These are phyloP conservation scores for Aspergillus wentii DNA, from an alignment of 495 filamentous ascomycete genomes.

Conservation along the genomic window DNA sequence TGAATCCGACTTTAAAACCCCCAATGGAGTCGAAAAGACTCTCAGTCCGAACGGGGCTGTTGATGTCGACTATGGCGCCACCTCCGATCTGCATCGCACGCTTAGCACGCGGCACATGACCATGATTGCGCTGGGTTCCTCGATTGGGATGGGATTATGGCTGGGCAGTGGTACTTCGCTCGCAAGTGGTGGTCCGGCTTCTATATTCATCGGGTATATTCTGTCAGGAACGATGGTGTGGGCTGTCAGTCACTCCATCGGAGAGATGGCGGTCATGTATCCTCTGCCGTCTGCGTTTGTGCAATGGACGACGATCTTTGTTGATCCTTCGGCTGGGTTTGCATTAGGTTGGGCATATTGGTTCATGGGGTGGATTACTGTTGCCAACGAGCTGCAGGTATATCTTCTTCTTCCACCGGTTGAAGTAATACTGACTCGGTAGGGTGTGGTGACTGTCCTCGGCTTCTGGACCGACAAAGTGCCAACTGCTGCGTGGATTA, in stretches of 20 bases:
- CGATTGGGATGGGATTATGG: slow-evolving; percentile 27
- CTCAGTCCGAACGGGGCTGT: no score
- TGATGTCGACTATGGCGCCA: slow-evolving; percentile 16
- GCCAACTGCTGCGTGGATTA: slow-evolving; percentile 42
- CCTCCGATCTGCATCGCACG: slow-evolving; percentile 21
- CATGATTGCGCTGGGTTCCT: slow-evolving; percentile 29
- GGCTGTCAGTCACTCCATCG: slow-evolving; percentile 35
- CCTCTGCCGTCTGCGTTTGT: slow-evolving; percentile 52
- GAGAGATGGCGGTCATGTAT: slow-evolving; percentile 44
- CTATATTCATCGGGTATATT: slow-evolving; percentile 46
- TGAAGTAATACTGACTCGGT: background rate
- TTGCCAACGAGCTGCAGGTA: slow-evolving; percentile 43
- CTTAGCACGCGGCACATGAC: slow-evolving; percentile 26
- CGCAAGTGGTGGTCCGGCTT: slow-evolving; percentile 19
- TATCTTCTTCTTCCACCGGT: background rate
- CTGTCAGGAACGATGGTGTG: slow-evolving; percentile 29
- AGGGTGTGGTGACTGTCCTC: slow-evolving; percentile 52
- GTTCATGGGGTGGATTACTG: slow-evolving; percentile 36
- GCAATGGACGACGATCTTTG: slow-evolving; percentile 41
- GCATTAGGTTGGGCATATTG: slow-evolving; percentile 50
- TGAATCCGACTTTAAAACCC: no score
- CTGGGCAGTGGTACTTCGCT: slow-evolving; percentile 21
- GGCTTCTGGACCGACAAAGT: slow-evolving; percentile 49
- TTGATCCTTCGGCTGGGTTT: slow-evolving; percentile 43
- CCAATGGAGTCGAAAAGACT: no score